Conservation (phyloP, 805 yeast species). For the Nakazawaea wyomingensis region DNA sequence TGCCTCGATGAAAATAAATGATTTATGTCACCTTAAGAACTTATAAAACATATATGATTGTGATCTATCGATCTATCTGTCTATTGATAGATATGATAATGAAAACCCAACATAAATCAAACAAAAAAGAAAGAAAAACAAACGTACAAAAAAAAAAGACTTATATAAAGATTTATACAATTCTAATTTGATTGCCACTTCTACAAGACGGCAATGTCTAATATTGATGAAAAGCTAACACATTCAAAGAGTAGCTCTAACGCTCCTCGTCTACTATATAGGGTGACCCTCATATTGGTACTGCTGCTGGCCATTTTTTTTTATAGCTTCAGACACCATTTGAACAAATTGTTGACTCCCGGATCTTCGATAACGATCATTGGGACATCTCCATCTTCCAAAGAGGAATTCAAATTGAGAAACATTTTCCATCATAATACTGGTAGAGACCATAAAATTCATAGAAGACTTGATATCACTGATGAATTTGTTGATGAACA, state of each 20-base stretch:
- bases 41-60: not conserved
- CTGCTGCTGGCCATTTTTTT: not conserved
- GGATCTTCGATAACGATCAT: constrained; percentile 7
- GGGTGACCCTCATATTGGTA: not conserved
- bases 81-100: too few relatives aligned
- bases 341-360: not conserved
- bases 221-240: not conserved
- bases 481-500: constrained; percentile 26
- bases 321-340: not conserved
- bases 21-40: too few relatives aligned
- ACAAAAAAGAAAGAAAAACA: not conserved
- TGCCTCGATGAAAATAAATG: too few relatives aligned
- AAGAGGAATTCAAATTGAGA: constrained; percentile 31
- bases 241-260: not conserved
- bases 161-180: not conserved
- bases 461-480: constrained; percentile 48
- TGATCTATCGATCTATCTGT: not conserved
- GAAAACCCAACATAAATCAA: too few relatives aligned
- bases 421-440: constrained; percentile 63
- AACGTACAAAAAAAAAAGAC: not conserved
- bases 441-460: constrained; percentile 35
- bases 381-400: not conserved
- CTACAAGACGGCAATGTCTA: not conserved
- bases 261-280: not conserved
- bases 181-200: constrained; percentile 8